Evolutionary conservation across 306 rosid species (phyloP).

Genomic region (Cucurbita ficifolia): DNA sequence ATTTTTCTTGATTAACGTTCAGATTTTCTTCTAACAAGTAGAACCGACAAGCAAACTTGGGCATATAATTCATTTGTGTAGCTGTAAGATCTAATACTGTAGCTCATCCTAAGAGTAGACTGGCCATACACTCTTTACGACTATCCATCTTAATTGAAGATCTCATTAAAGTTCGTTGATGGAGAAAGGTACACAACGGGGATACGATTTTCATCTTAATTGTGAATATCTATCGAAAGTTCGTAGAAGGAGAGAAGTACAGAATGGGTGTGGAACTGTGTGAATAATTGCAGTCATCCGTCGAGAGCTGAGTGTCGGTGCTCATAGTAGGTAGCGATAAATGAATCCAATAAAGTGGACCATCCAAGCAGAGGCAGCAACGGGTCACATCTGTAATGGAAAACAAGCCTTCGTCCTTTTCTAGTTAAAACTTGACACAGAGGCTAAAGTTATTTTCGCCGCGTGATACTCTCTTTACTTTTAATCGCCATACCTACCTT

Average conservation of each 20-base stretch:
- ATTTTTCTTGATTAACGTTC: not conserved
- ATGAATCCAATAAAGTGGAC: conserved; percentile 7
- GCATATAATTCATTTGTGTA: not conserved
- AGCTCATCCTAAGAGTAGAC: not conserved
- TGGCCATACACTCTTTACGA: not conserved
- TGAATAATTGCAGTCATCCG: not conserved
- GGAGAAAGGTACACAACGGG: not conserved
- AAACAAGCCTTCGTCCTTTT: not conserved
- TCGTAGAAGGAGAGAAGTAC: not conserved
- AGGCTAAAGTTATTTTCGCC: not conserved
- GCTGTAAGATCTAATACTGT: not conserved
- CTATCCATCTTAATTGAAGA: not conserved
- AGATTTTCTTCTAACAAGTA: not conserved
- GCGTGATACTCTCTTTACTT: conserved; percentile 27
- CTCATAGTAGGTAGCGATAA: not conserved
- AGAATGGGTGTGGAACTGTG: not conserved
- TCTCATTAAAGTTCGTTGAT: not conserved
- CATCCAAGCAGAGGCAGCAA: not conserved
- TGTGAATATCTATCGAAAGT: not conserved
- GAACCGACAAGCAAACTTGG: not conserved
- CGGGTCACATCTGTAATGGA: not conserved
- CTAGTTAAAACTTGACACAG: not conserved
- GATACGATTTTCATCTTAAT: no score
- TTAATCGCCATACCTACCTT: conserved; percentile 8
- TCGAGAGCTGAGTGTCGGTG: conserved; percentile 11